Base-by-base conservation (phyloP, 257 asterid species). In the Nicotiana otophora region DNA sequence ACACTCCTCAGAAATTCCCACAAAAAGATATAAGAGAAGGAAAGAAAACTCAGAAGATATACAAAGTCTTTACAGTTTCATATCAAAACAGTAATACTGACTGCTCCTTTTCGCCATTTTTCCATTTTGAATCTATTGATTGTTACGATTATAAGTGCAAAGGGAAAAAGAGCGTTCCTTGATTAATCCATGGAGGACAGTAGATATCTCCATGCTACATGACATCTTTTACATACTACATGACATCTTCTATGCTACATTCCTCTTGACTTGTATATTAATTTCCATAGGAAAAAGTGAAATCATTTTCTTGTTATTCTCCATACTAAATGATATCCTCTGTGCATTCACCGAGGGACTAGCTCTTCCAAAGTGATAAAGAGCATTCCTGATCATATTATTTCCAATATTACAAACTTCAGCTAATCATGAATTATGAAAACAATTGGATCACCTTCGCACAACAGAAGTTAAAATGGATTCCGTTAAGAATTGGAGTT, bases 91-190 rank as follows among this genome's bases (percentile, higher is more conserved):
- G 39, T 42, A 23, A 72, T 46, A 72, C 36, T 72, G 79, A 48
- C 26, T 46, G 60, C 15, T 46, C 60, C 26, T 72, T 72, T 46
- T 42, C 28, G 5, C 36, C 36, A 2, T 46, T 46, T 20, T 72
- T 72, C 79, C 42, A 74, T 74, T 74, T 26, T 26, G 80, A 20
- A 74, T 74, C 23, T 23, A 72, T 34, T 72, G 79, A 72, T 53
- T 72, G 57, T 53, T 53, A 53, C 55, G 17, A 72, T 23, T 7
- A 11, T 7, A 46, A 72, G 61, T 48, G 16, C 80, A 51, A 39
- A 74, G 26, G 2, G 16, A 74, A 74, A 39, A 48, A 48, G 63
- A 74, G 46, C 23, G 53, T 26, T 26, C 80, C 80, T 26, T 31
- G 16, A 74, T 51, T 51, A 74, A 26, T 26, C 34, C 46, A 51